Evolutionary conservation across 495 filamentous ascomycete species (phyloP), one percentile per base, ranked within the genome.

Genomic region (Zalerion maritima): DNA sequence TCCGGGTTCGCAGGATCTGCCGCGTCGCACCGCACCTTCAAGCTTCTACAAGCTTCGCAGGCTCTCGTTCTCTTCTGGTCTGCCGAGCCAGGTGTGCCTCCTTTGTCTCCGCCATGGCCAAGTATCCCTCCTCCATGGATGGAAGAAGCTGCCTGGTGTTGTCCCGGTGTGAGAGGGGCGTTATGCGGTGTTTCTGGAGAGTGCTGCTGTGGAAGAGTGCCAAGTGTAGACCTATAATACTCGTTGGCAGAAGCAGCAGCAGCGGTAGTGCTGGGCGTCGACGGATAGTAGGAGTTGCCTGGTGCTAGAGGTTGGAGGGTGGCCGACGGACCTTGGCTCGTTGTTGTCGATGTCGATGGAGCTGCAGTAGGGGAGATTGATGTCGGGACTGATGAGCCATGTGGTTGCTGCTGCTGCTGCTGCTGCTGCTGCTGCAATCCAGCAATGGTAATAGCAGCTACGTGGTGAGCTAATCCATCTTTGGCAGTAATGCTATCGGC

Each of bases 11-110:
- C 56, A 1, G 61, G 62, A 37, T 79, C 78, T n/a, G n/a, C n/a
- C 2, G 73, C 71, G 38, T 94, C 84, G 54, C 87, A 96, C 15
- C 79, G 73, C 12, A 94, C 87, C 45, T 97, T 97, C 26, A 94
- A 58, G 18, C 74, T 72, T 24, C 89, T 75, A 50, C 87, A 97
- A 6, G 81, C 74, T 47, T 94, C 89, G 52, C 87, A 97, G 10
- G 87, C 86, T n/a, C 85, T 76, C 2, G 78, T 69, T 20, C 84
- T 74, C 52, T 86, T 87, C 21, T 69, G 50, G 29, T 84, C 78
- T 21, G 51, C 45, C 9, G 52, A 48, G 29, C 69, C 59, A 8
- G 55, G 52, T 4, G 42, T 42, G 14, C 55, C 24, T 15, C 20
- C 31, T 24, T 24, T 32, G 18, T 36, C 41, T 11, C 5, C 16